phyloP scores from a whole-genome alignment of 2,329 filamentous ascomycete genomes.

The Coniochaeta pulveracea region DNA sequence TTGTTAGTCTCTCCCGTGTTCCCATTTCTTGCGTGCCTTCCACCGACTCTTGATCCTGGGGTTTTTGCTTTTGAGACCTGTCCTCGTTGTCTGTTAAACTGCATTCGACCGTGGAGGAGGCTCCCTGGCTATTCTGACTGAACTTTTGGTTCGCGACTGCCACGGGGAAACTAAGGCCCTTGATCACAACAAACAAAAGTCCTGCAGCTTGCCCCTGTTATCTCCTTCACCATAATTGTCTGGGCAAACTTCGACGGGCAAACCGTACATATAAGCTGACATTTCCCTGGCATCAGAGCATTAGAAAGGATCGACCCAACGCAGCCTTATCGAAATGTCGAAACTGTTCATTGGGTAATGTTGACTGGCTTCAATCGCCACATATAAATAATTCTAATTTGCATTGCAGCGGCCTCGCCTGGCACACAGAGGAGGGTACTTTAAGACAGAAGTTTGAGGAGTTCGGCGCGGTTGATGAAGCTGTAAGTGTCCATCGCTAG shows the following conservation, averaged over 20 bases:
- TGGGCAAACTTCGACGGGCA: background rate
- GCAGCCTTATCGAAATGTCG: slow-evolving; percentile 49
- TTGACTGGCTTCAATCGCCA: background rate
- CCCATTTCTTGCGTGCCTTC: background rate
- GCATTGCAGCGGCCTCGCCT: slow-evolving; percentile 71
- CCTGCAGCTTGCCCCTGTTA: background rate
- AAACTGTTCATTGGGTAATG: slow-evolving; percentile 89
- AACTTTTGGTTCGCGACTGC: too few relatives aligned
- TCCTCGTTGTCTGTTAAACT: too few relatives aligned
- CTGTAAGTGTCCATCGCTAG: slow-evolving; percentile 41
- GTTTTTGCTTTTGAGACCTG: too few relatives aligned
- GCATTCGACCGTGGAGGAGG: too few relatives aligned
- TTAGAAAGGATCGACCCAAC: slow-evolving; percentile 4
- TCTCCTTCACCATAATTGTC: background rate
- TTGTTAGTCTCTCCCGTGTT: slow-evolving; percentile 2
- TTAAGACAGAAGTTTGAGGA: slow-evolving; percentile 86
- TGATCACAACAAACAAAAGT: background rate
- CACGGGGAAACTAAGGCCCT: too few relatives aligned
- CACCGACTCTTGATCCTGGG: background rate
- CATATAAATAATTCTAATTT: slow-evolving; percentile 1
- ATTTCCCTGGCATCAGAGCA: slow-evolving; percentile 6
- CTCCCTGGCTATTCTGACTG: too few relatives aligned
- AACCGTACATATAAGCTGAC: background rate
- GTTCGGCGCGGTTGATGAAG: slow-evolving; percentile 86
- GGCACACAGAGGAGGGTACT: slow-evolving; percentile 89